Evolutionary conservation across 2,329 filamentous ascomycete species (phyloP).

Genomic region (Ascochyta clinopodiicola): DNA sequence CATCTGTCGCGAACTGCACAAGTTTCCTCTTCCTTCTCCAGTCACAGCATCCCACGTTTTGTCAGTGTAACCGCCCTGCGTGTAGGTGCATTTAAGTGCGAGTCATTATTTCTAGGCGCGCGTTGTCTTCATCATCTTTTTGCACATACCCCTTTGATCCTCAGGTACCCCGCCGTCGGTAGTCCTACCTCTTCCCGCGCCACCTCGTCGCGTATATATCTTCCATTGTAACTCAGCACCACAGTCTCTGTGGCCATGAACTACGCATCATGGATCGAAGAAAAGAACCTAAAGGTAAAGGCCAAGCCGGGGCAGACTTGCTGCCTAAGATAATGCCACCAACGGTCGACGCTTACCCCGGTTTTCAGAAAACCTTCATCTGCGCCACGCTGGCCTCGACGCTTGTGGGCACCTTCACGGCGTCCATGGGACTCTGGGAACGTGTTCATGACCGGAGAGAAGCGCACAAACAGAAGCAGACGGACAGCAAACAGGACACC

Average conservation of each 20-base stretch:
- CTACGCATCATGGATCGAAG: conserved; percentile 55
- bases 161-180: conserved; percentile 13
- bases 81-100: conserved; percentile 7
- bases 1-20: conserved; percentile 18
- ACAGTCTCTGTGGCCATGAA: conserved; percentile 44
- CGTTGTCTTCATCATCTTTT: not conserved
- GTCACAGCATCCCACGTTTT: conserved; percentile 15
- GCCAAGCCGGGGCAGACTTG: conserved; percentile 5
- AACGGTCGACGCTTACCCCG: conserved; percentile 9
- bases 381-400: conserved; percentile 54
- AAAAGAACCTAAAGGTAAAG: conserved; percentile 52
- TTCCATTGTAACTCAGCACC: conserved; percentile 4
- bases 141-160: not conserved
- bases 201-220: conserved; percentile 8
- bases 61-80: conserved; percentile 13
- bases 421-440: conserved; percentile 53
- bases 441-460: conserved; percentile 46
- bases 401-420: conserved; percentile 54
- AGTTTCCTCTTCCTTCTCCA: conserved; percentile 7
- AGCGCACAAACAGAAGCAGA: conserved; percentile 49
- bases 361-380: conserved; percentile 52
- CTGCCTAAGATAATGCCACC: conserved; percentile 16
- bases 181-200: conserved; percentile 2
- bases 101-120: conserved; percentile 8
- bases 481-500: conserved; percentile 42